Evolutionary conservation across 2,329 filamentous ascomycete species (phyloP).

Genomic region (Monilinia polystroma): DNA sequence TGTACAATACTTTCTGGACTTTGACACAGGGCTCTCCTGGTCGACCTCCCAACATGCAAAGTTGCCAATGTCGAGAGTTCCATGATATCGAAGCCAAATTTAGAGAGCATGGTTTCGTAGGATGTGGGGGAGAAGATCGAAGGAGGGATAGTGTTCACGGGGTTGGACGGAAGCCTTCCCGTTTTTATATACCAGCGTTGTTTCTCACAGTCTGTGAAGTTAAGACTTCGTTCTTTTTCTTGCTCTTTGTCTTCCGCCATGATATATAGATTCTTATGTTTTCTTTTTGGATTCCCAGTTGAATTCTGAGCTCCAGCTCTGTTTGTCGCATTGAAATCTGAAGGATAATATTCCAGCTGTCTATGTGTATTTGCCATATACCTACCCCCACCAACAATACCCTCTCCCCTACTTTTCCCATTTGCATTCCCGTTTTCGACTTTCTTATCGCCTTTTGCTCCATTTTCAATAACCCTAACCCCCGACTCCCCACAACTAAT

Average conservation of each 20-base stretch:
- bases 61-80: constrained; percentile 37
- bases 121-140: constrained; percentile 29
- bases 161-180: not conserved
- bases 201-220: not conserved
- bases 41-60: constrained; percentile 35
- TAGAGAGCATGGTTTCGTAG: constrained; percentile 35
- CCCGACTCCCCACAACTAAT: not conserved
- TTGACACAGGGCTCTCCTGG: constrained; percentile 30
- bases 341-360: not conserved
- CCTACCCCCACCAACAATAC: not conserved
- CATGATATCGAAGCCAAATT: constrained; percentile 35
- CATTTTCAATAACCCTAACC: not conserved
- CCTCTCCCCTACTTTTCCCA: not conserved
- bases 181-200: constrained; percentile 20
- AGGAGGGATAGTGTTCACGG: constrained; percentile 18
- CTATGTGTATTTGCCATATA: constrained; percentile 8
- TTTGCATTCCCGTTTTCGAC: not conserved
- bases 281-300: constrained; percentile 4
- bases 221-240: not conserved
- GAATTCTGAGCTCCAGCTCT: not conserved
- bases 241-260: not conserved
- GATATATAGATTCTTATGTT: not conserved
- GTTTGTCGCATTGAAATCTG: not conserved
- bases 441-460: not conserved
- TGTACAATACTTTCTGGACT: constrained; percentile 32